Conservation (phyloP, 2,329 filamentous ascomycete species). For the Penicillium sp. region DNA sequence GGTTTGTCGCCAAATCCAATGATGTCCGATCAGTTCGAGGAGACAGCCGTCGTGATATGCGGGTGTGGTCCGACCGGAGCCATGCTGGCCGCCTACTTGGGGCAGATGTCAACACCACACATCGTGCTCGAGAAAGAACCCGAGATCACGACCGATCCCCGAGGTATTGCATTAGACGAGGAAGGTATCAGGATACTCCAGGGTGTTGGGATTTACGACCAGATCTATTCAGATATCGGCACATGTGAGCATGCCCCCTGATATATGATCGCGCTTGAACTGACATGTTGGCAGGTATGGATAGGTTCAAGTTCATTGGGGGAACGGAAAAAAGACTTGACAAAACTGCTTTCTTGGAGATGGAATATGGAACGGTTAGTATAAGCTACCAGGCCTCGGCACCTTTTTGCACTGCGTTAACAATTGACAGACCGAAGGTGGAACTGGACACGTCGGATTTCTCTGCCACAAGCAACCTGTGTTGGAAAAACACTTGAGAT, state of each 20-base stretch:
- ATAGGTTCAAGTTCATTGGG: slow-evolving; percentile 27
- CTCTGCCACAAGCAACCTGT: slow-evolving; percentile 34
- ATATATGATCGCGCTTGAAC: background rate
- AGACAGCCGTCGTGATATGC: slow-evolving; percentile 34
- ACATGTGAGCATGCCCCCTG: slow-evolving; percentile 17
- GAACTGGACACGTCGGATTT: slow-evolving; percentile 32
- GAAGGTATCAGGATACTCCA: slow-evolving; percentile 36
- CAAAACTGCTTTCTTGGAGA: slow-evolving; percentile 24
- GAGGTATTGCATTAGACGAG: slow-evolving; percentile 37
- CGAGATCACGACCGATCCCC: slow-evolving; percentile 35
- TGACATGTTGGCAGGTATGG: slow-evolving; percentile 17
- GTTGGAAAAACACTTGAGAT: slow-evolving; percentile 29
- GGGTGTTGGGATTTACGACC: slow-evolving; percentile 30
- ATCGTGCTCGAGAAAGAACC: slow-evolving; percentile 32
- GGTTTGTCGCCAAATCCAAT: background rate
- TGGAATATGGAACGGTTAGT: slow-evolving; percentile 24
- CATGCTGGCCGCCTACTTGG: slow-evolving; percentile 31
- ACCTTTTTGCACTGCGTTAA: background rate
- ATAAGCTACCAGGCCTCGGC: background rate
- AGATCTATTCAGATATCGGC: slow-evolving; percentile 31
- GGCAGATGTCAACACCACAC: slow-evolving; percentile 24
- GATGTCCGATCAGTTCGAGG: slow-evolving; percentile 12
- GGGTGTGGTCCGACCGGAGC: slow-evolving; percentile 39
- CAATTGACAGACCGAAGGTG: slow-evolving; percentile 24
- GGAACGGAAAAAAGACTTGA: slow-evolving; percentile 22